Percentiles rank a stretch among this genome's conserved stretches.
phyloP scores from a whole-genome alignment of 768 basidiomycete species.

The Tylopilus rubrobrunneus region DNA sequence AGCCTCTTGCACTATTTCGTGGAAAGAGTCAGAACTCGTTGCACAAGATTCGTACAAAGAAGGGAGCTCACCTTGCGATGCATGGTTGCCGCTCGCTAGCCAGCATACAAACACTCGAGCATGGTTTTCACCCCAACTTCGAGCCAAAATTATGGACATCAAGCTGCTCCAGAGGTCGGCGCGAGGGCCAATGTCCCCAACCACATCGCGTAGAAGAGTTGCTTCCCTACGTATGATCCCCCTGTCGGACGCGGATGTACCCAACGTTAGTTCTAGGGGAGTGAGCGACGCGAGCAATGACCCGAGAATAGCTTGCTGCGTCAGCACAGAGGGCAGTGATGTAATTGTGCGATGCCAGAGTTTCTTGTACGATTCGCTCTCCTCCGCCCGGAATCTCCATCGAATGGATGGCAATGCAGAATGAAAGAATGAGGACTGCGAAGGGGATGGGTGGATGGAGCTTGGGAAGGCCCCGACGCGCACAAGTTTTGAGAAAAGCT shows the following conservation, averaged over 20 bases:
- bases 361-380: constrained; percentile 37
- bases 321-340: constrained; percentile 46
- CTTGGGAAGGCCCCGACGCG: constrained; percentile 64
- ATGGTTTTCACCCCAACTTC: constrained; percentile 56
- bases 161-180: constrained; percentile 50
- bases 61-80: constrained; percentile 29
- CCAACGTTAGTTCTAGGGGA: constrained; percentile 28
- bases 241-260: constrained; percentile 33
- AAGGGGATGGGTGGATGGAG: constrained; percentile 44
- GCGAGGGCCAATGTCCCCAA: constrained; percentile 48
- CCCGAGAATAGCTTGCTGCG: constrained; percentile 53
- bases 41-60: background rate
- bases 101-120: constrained; percentile 69
- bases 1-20: constrained; percentile 36
- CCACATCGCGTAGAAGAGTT: constrained; percentile 43
- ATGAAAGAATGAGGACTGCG: constrained; percentile 70
- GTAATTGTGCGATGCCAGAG: constrained; percentile 48
- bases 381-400: constrained; percentile 27
- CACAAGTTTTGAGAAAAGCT: constrained; percentile 62
- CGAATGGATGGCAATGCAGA: constrained; percentile 48
- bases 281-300: constrained; percentile 55
- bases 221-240: constrained; percentile 53
- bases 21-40: constrained; percentile 6
- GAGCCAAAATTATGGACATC: constrained; percentile 45
- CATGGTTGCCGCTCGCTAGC: constrained; percentile 47